Conservation (phyloP, 1,139 yeast species). For the Protomyces lactucae-debilis region DNA sequence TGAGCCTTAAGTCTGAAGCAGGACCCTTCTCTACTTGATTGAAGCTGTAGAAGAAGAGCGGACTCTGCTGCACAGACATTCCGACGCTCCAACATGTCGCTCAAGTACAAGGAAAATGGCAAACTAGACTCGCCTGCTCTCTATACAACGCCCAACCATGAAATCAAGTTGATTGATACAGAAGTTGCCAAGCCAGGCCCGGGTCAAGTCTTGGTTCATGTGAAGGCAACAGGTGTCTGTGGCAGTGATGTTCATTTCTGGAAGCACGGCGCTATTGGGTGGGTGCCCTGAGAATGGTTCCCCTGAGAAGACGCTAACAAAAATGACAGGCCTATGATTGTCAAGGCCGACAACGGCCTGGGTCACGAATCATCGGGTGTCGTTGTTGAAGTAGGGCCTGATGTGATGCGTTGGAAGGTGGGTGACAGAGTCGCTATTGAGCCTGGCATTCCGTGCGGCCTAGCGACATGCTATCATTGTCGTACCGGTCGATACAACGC, state of each 20-base stretch:
- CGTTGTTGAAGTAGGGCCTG: slow-evolving; percentile 59
- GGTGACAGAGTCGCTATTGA: slow-evolving; percentile 85
- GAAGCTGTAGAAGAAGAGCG: background rate
- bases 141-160: slow-evolving; percentile 41
- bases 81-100: background rate
- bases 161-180: slow-evolving; percentile 36
- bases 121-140: slow-evolving; percentile 36
- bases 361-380: slow-evolving; percentile 77
- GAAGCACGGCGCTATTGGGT: slow-evolving; percentile 65
- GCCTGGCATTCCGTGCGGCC: slow-evolving; percentile 70
- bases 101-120: background rate
- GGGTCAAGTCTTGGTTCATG: slow-evolving; percentile 47
- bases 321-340: slow-evolving; percentile 36
- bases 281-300: slow-evolving; percentile 30
- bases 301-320: slow-evolving; percentile 32
- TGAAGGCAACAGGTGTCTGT: slow-evolving; percentile 67
- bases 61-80: no score
- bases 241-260: slow-evolving; percentile 81
- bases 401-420: slow-evolving; percentile 55
- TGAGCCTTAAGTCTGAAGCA: background rate
- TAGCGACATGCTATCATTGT: slow-evolving; percentile 57
- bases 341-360: slow-evolving; percentile 61
- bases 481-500: slow-evolving; percentile 69
- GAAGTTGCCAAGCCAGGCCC: slow-evolving; percentile 38
- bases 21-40: background rate